A percentile compares a stretch with the other conserved stretches of the same genome.
phyloP scores from a whole-genome alignment of 1,284 basidiomycete genomes.

The Papiliotrema nemorosa region DNA sequence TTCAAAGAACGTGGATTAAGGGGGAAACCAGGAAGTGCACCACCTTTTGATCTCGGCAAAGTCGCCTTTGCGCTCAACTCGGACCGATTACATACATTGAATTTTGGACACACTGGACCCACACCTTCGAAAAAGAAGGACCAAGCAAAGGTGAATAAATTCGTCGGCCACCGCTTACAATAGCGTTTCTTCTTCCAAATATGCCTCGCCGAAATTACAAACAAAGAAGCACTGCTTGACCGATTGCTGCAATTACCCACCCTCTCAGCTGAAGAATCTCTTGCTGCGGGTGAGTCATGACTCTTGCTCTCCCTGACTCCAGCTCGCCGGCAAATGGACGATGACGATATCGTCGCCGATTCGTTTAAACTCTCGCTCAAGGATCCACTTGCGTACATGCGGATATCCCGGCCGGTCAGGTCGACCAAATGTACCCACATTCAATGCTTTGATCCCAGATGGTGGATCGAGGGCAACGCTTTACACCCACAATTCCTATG shows the following conservation, averaged over 20 bases:
- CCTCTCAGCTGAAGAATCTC: conserved; percentile 20
- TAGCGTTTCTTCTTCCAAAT: conserved; percentile 83
- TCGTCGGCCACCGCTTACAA: background rate
- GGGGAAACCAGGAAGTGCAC: conserved; percentile 94
- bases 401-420: conserved; percentile 79
- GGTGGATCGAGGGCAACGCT: conserved; percentile 94
- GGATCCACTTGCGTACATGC: conserved; percentile 89
- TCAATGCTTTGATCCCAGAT: conserved; percentile 93
- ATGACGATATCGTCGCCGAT: conserved; percentile 2
- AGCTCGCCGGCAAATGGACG: background rate
- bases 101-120: conserved; percentile 82
- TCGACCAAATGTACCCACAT: conserved; percentile 81
- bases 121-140: conserved; percentile 47
- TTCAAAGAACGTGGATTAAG: conserved; percentile 88
- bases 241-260: conserved; percentile 20
- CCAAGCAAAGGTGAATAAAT: conserved; percentile 32
- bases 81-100: conserved; percentile 62
- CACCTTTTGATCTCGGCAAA: conserved; percentile 77
- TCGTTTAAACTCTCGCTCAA: conserved; percentile 81
- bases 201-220: conserved; percentile 72
- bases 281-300: conserved; percentile 17
- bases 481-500: conserved; percentile 95
- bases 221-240: conserved; percentile 63
- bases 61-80: conserved; percentile 52
- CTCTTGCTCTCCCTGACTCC: background rate